These are phyloP conservation scores for Alternaria tenuissima DNA, from an alignment of 2,329 filamentous ascomycete species.

Conservation along the genomic window DNA sequence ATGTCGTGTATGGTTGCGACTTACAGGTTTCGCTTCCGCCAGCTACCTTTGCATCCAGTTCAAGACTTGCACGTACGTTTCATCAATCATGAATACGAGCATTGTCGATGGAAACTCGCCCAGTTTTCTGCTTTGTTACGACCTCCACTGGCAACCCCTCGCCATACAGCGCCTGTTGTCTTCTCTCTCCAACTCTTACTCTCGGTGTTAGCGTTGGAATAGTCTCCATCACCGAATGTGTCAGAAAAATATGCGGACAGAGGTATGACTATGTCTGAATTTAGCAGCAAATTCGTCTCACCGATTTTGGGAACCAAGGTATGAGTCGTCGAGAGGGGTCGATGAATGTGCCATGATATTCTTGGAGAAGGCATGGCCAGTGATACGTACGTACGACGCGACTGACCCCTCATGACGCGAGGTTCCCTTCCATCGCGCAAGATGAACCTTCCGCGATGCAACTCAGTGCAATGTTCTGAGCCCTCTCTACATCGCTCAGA, in stretches of 20 bases:
- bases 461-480: not conserved
- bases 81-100: conserved; percentile 77
- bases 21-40: conserved; percentile 49
- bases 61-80: conserved; percentile 64
- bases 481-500: not conserved
- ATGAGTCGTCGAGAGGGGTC: conserved; percentile 59
- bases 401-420: not conserved
- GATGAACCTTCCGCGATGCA: not conserved
- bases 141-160: conserved; percentile 59
- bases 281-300: conserved; percentile 57
- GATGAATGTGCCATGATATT: conserved; percentile 59
- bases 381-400: too few species aligned
- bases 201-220: conserved; percentile 52
- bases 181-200: conserved; percentile 55
- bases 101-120: conserved; percentile 77
- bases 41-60: conserved; percentile 40
- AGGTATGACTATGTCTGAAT: conserved; percentile 63
- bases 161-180: conserved; percentile 55
- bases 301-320: conserved; percentile 60
- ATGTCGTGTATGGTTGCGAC: conserved; percentile 49
- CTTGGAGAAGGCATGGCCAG: conserved; percentile 39
- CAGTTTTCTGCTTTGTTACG: conserved; percentile 65
- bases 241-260: conserved; percentile 60
- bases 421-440: not conserved
- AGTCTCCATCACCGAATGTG: conserved; percentile 46